Base-by-base conservation (phyloP, 2,329 filamentous ascomycete genomes). In the Epichloe scottii region DNA sequence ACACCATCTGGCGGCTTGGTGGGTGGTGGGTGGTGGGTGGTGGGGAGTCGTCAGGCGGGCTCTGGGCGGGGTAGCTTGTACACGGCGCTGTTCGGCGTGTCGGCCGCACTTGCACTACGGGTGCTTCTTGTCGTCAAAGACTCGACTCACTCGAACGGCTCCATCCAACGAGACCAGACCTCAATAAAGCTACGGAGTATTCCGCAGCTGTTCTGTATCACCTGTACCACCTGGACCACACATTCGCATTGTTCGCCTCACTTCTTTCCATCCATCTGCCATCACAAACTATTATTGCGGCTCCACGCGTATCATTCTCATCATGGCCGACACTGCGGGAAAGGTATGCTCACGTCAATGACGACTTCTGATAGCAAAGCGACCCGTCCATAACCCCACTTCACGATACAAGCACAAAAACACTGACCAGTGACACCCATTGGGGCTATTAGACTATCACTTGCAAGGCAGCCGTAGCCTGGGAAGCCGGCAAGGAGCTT, bases 401-500 rank as follows among this genome's bases (percentile, higher is more conserved):
- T 44, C 48, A 26, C 23, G 21, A 45, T 39, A 15, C 37, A 51
- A 50, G 43, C 48, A 38, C 50, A 48, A 30, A 15, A 23, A 34
- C 26, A 46, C 42, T 53, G 46, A 51, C 48, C 26, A 46, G 38
- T 53, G 46, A 51, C 48, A 10, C 17, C 41, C 4, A 17, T 49
- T 23, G 30, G 23, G 43, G n/a, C 35, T n/a, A 19, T 4, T 62
- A 96, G 89, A 89, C 87, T 62, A 95, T 95, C 67, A 94, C 84
- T 63, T 96, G 90, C 81, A 91, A 93, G 85, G 93, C 93, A 59
- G 93, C 93, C 63, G 86, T 98, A 57, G 93, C 93, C 68, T 98
- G 93, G 93, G 91, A 90, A 71, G 89, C 93, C 46, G 90, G 87
- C 67, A 87, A 95, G 74, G 84, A 88, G 59, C 80, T 98, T 58